These are phyloP conservation scores for Yamadazyma triangularis DNA, from an alignment of 1,139 yeast species.

Conservation along the genomic window DNA sequence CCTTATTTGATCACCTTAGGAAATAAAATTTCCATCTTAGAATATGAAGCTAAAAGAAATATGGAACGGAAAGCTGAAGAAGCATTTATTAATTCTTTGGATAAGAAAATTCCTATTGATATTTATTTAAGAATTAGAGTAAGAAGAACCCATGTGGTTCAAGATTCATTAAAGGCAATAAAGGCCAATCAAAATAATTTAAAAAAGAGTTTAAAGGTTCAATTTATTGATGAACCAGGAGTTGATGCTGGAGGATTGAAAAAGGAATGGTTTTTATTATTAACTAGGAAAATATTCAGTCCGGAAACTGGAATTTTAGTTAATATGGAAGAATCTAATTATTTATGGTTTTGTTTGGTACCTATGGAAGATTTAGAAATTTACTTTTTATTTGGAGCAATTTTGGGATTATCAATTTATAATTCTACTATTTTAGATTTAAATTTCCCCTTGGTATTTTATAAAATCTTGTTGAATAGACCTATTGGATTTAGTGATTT, in stretches of 20 bases:
- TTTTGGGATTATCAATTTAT: slow-evolving; percentile 84
- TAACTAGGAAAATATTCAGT: slow-evolving; percentile 65
- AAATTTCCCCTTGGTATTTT: slow-evolving; percentile 69
- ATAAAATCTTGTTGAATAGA: slow-evolving; percentile 64
- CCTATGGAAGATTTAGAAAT: slow-evolving; percentile 46
- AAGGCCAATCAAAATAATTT: slow-evolving; percentile 56
- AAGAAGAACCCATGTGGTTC: slow-evolving; percentile 61
- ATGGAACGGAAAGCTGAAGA: slow-evolving; percentile 90
- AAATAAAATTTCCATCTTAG: slow-evolving; percentile 73
- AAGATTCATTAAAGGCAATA: slow-evolving; percentile 72
- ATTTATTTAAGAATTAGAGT: slow-evolving; percentile 67
- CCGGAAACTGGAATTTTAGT: slow-evolving; percentile 60
- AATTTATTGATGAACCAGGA: slow-evolving; percentile 84
- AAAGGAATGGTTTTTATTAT: slow-evolving; percentile 85
- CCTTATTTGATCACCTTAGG: slow-evolving; percentile 84
- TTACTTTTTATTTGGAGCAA: slow-evolving; percentile 77
- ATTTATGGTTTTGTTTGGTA: slow-evolving; percentile 66
- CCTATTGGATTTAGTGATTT: slow-evolving; percentile 61
- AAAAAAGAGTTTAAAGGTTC: slow-evolving; percentile 71
- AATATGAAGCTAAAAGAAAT: slow-evolving; percentile 74
- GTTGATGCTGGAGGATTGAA: slow-evolving; percentile 92
- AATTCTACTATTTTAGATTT: slow-evolving; percentile 84
- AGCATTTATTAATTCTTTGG: slow-evolving; percentile 75
- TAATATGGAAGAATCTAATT: slow-evolving; percentile 63
- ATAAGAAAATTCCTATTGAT: slow-evolving; percentile 55